Percentiles rank a stretch among this genome's conserved stretches.
phyloP scores from a whole-genome alignment of 2,329 filamentous ascomycete genomes.

The Aspergillus felis region DNA sequence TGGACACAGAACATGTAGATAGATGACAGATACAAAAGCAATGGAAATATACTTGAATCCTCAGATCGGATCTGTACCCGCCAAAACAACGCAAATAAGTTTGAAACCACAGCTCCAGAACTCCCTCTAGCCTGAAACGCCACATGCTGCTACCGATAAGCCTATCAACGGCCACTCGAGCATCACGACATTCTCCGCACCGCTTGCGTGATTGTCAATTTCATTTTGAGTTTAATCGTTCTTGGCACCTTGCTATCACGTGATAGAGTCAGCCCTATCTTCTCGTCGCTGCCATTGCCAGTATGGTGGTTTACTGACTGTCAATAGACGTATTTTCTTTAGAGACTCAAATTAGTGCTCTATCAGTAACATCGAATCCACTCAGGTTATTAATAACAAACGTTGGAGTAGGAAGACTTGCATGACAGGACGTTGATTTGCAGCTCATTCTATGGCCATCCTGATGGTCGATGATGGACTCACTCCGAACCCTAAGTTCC shows the following conservation, averaged over 20 bases:
- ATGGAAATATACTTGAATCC: background rate
- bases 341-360: background rate
- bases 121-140: constrained; percentile 2
- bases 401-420: background rate
- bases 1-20: background rate
- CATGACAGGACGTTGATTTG: background rate
- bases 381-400: background rate
- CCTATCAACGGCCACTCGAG: background rate
- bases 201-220: constrained; percentile 23
- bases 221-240: background rate
- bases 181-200: constrained; percentile 23
- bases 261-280: background rate
- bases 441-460: background rate
- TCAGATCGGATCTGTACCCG: background rate
- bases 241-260: constrained; percentile 2
- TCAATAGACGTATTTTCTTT: too few relatives aligned
- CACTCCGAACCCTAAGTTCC: too few relatives aligned
- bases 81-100: background rate
- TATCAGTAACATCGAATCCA: background rate
- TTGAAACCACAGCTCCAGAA: background rate
- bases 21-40: background rate
- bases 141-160: background rate
- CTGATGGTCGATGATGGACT: background rate
- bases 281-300: background rate
- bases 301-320: background rate